A percentile compares a stretch with the other conserved stretches of the same genome.
Conservation (phyloP, 1,139 yeast species). For the Zygosaccharomyces sapae region DNA sequence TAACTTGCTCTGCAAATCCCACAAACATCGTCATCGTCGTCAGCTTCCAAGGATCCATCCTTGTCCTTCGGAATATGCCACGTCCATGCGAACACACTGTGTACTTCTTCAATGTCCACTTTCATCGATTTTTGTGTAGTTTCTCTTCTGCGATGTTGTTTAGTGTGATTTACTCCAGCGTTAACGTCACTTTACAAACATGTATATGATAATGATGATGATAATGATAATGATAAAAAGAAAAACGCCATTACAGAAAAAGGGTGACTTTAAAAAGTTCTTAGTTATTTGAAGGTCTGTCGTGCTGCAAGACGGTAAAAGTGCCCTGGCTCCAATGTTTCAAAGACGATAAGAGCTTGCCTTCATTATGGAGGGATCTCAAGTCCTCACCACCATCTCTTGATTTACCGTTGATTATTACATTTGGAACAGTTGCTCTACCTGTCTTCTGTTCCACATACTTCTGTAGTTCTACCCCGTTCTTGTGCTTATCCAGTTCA, state of each 20-base stretch:
- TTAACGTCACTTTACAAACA: background rate
- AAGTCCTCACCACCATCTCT: slow-evolving; percentile 83
- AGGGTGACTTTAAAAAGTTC: background rate
- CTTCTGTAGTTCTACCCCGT: slow-evolving; percentile 59
- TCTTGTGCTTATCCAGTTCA: slow-evolving; percentile 75
- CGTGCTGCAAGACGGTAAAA: slow-evolving; percentile 19
- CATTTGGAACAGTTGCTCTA: slow-evolving; percentile 68
- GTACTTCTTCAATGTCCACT: slow-evolving; percentile 26
- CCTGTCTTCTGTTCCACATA: slow-evolving; percentile 56
- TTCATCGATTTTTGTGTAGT: slow-evolving; percentile 19
- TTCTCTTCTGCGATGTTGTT: background rate
- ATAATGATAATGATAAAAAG: background rate
- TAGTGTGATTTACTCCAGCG: background rate
- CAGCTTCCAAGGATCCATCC: slow-evolving; percentile 9
- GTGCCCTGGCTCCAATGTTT: slow-evolving; percentile 25
- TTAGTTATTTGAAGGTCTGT: slow-evolving; percentile 26
- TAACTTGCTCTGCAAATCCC: slow-evolving; percentile 94
- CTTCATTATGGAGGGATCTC: slow-evolving; percentile 47
- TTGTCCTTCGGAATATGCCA: slow-evolving; percentile 52
- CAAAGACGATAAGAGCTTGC: slow-evolving; percentile 19
- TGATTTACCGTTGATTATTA: slow-evolving; percentile 58
- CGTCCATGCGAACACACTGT: slow-evolving; percentile 54
- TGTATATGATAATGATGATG: background rate
- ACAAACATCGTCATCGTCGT: slow-evolving; percentile 59
- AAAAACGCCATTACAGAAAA: background rate